phyloP scores from a whole-genome alignment of 2,329 filamentous ascomycete species.

The Hawksworthiomyces lignivorus region DNA sequence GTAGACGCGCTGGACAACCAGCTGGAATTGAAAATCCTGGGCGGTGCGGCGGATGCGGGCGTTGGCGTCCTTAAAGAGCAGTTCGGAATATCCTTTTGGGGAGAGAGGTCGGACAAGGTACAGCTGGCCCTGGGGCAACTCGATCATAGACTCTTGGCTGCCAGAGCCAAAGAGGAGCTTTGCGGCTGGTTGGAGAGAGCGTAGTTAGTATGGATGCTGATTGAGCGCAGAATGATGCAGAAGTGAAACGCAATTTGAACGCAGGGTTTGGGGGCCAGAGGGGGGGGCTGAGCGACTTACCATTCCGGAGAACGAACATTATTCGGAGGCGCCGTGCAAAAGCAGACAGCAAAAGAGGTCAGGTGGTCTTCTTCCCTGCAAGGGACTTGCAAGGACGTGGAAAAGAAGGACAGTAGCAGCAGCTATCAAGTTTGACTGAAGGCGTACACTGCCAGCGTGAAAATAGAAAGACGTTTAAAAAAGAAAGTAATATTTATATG shows the following conservation, averaged over 20 bases:
- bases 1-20: constrained; percentile 91
- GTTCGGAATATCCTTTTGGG: constrained; percentile 95
- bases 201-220: constrained; percentile 2
- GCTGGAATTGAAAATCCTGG: constrained; percentile 94
- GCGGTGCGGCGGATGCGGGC: constrained; percentile 87
- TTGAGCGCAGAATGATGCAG: background rate
- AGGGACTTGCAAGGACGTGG: too few species aligned
- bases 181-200: constrained; percentile 51
- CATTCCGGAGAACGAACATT: constrained; percentile 37
- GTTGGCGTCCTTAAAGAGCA: constrained; percentile 96
- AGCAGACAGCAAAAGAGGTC: background rate
- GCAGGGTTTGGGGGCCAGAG: too few species aligned
- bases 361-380: background rate
- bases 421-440: too few species aligned
- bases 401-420: too few species aligned
- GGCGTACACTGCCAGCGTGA: too few species aligned
- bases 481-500: too few species aligned
- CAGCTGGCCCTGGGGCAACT: constrained; percentile 90
- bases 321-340: constrained; percentile 10
- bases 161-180: constrained; percentile 86
- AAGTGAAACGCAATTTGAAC: background rate
- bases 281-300: constrained; percentile 21
- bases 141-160: constrained; percentile 87
- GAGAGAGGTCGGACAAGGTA: constrained; percentile 94
- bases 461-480: too few species aligned